These are phyloP conservation scores for Cercophora newfieldiana DNA, from an alignment of 495 filamentous ascomycete species.

Conservation along the genomic window DNA sequence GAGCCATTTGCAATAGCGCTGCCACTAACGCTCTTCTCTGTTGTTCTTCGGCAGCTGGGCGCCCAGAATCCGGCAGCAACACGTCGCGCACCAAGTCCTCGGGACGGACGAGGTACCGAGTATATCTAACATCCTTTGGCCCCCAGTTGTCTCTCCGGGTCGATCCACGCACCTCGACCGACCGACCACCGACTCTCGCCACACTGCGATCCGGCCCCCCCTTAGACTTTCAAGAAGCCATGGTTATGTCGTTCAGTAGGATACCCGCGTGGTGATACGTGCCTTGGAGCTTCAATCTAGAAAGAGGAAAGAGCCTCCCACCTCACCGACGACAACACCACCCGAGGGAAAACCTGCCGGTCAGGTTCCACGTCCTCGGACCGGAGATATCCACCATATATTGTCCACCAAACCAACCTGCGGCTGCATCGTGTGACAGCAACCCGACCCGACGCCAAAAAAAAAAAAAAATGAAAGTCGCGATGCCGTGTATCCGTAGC, in stretches of 20 bases:
- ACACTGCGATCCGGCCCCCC: slow-evolving; percentile 12
- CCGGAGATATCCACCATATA: background rate
- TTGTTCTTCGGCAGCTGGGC: background rate
- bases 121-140: slow-evolving; percentile 4
- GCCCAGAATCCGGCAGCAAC: background rate
- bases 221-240: slow-evolving; percentile 2
- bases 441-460: background rate
- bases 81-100: background rate
- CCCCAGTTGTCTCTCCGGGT: background rate
- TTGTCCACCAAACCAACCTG: background rate
- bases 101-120: background rate
- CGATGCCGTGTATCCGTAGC: slow-evolving; percentile 21
- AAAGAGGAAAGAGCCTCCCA: slow-evolving; percentile 17
- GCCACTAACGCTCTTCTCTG: background rate
- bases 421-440: background rate
- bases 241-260: slow-evolving; percentile 33
- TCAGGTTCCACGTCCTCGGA: slow-evolving; percentile 7
- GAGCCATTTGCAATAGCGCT: slow-evolving; percentile 4
- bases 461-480: slow-evolving; percentile 7
- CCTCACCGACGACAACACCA: slow-evolving; percentile 6
- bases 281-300: slow-evolving; percentile 23
- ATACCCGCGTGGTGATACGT: slow-evolving; percentile 26
- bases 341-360: background rate
- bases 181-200: slow-evolving; percentile 6
- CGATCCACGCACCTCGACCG: slow-evolving; percentile 1